Conservation (phyloP, 1,139 yeast genomes). For the Sugiyamaella grinbergsii region DNA sequence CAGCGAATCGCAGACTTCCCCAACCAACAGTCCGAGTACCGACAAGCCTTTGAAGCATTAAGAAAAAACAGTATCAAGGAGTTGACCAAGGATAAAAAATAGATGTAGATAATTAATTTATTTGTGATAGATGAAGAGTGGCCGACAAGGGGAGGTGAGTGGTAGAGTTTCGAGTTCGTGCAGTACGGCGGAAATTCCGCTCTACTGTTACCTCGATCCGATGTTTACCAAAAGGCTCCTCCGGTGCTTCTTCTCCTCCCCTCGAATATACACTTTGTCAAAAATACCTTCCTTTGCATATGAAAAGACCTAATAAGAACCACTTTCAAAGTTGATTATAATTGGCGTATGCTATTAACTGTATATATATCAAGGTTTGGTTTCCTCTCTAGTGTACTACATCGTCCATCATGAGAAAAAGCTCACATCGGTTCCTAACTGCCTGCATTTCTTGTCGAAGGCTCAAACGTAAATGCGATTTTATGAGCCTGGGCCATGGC, state of each 20-base stretch:
- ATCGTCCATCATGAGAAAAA: neutral
- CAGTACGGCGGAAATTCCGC: constrained; percentile 4
- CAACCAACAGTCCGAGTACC: constrained; percentile 34
- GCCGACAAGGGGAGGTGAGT: neutral
- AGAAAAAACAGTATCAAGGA: constrained; percentile 25
- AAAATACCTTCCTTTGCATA: no score
- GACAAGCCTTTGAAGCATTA: constrained; percentile 32
- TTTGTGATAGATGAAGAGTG: neutral
- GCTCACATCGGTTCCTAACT: constrained; percentile 5
- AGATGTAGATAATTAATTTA: neutral
- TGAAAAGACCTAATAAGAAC: no score
- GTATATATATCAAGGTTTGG: neutral
- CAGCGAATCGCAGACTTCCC: constrained; percentile 72
- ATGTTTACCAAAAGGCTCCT: no score
- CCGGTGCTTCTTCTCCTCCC: neutral
- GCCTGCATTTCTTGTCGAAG: constrained; percentile 24
- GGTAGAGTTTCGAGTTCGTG: neutral
- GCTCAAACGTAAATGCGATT: constrained; percentile 24
- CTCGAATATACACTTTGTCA: neutral
- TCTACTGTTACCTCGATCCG: neutral
- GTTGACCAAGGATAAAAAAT: constrained; percentile 9
- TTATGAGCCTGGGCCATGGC: constrained; percentile 19
- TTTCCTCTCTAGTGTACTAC: neutral
- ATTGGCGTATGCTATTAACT: no score
- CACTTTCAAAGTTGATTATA: no score